Conservation (phyloP, 768 basidiomycete species). For the Flagelloscypha sp. region DNA sequence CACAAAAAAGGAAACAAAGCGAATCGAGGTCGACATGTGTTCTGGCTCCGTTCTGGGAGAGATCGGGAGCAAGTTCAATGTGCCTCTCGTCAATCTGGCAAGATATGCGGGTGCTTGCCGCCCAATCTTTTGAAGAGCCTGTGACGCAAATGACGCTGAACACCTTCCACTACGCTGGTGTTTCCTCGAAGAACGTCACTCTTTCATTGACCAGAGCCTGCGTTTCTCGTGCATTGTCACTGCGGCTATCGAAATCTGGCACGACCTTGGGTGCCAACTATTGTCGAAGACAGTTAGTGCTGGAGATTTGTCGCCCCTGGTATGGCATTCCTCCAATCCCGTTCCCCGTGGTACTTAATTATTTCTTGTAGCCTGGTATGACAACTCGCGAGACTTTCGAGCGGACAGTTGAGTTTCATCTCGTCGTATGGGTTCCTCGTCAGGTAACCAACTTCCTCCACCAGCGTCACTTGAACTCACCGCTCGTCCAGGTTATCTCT, state of each 20-base stretch:
- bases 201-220: no score
- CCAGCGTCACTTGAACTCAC: constrained; percentile 2
- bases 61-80: constrained; percentile 93
- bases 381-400: constrained; percentile 99
- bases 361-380: constrained; percentile 99
- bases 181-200: constrained; percentile 99
- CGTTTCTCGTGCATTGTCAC: constrained; percentile 96
- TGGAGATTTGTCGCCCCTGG: no score
- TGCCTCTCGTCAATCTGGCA: constrained; percentile 84
- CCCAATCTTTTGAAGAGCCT: constrained; percentile 98
- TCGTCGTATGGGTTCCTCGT: constrained; percentile 97
- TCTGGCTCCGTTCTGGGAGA: constrained; percentile 85
- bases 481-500: constrained; percentile 73
- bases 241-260: constrained; percentile 94
- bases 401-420: constrained; percentile 88
- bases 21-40: no score
- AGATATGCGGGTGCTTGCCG: constrained; percentile 99
- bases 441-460: constrained; percentile 33
- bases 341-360: no score
- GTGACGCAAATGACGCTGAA: constrained; percentile 99
- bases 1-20: no score
- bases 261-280: no score
- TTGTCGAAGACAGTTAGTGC: no score
- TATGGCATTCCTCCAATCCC: no score
- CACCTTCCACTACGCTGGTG: constrained; percentile 99